Evolutionary conservation across 2,329 filamentous ascomycete genomes (phyloP), one percentile per base, ranked within the genome.

Genomic region (Clathrospora elynae): DNA sequence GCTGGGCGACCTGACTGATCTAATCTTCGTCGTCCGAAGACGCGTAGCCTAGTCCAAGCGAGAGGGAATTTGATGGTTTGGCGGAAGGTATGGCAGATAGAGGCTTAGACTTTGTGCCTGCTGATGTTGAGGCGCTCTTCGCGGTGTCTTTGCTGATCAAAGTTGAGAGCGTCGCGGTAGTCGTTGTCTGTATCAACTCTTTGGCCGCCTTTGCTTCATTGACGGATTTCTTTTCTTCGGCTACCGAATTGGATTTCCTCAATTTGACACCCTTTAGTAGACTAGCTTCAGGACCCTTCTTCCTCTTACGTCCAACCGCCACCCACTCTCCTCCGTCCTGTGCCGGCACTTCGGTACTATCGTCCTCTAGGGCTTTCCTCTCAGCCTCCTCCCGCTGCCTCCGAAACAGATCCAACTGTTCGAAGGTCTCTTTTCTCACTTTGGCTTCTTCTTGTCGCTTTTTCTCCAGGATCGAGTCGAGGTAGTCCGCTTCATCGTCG

Each of bases 401-500:
- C 19, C 81, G 76, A 53, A 85, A 86, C 1, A 73, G 57, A 26
- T 83, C 80, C 8, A 86, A 67, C 57, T 81, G 78, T 50, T 83
- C 79, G 4, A 71, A 70, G 0, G 81, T 85, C 53, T 85, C 80
- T 53, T 75, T 79, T 55, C 74, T 78, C 30, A 84, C 73, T 3
- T 74, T 77, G 2, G 72, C 75, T 55, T 85, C 82, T 59, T 82
- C 73, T 14, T 75, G 76, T 17, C 80, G 73, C 17, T 78, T 79
- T 5, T 75, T 77, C 53, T 83, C 80, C 22, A 81, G 70, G 2
- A 85, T 72, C 0, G 78, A 79, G 47, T 84, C 74, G 16, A 93
- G 71, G 54, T 90, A 92, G 13, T 86, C 87, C 35, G 87, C 77
- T 72, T 92, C 88, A 64, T 90, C 87, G 46, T 90, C 86, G 63